phyloP scores from a whole-genome alignment of 352 stramenopile species.

The Globisporangium apiculatum region DNA sequence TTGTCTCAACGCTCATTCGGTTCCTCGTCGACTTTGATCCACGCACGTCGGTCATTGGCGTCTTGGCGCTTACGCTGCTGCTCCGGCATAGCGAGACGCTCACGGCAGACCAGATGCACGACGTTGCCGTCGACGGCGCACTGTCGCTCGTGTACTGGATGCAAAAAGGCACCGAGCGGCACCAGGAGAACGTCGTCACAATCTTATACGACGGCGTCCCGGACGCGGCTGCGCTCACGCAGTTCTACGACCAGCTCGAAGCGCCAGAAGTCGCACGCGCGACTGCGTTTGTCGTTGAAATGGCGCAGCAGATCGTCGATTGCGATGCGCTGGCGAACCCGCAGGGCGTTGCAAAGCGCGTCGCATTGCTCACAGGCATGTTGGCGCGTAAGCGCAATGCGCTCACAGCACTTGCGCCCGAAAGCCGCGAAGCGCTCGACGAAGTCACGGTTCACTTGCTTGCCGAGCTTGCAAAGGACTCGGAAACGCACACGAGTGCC shows the following conservation, averaged over 20 bases:
- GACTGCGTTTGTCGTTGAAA: slow-evolving; percentile 52
- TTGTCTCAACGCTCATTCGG: slow-evolving; percentile 62
- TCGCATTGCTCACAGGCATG: slow-evolving; percentile 43
- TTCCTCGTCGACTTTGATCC: slow-evolving; percentile 71
- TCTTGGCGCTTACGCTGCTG: slow-evolving; percentile 60
- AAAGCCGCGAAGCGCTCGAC: slow-evolving; percentile 53
- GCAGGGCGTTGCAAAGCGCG: slow-evolving; percentile 60
- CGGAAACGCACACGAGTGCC: too few species aligned
- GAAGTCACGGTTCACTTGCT: slow-evolving; percentile 55
- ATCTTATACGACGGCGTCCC: slow-evolving; percentile 66
- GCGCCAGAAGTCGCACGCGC: slow-evolving; percentile 38
- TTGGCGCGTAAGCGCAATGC: slow-evolving; percentile 32
- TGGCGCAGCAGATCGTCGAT: slow-evolving; percentile 65
- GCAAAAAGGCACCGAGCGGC: slow-evolving; percentile 73
- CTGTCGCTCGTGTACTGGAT: slow-evolving; percentile 79
- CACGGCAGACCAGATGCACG: slow-evolving; percentile 56
- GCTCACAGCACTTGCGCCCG: slow-evolving; percentile 25
- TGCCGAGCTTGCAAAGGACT: slow-evolving; percentile 6
- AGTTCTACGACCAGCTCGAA: slow-evolving; percentile 64
- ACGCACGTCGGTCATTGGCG: slow-evolving; percentile 62
- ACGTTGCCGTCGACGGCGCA: slow-evolving; percentile 57
- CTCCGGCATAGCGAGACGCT: slow-evolving; percentile 54
- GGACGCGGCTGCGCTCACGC: slow-evolving; percentile 23
- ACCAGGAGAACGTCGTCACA: slow-evolving; percentile 73
- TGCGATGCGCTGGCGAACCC: slow-evolving; percentile 48